Base-by-base conservation (phyloP, 331 rosid species). In the Quercus tomentella region DNA sequence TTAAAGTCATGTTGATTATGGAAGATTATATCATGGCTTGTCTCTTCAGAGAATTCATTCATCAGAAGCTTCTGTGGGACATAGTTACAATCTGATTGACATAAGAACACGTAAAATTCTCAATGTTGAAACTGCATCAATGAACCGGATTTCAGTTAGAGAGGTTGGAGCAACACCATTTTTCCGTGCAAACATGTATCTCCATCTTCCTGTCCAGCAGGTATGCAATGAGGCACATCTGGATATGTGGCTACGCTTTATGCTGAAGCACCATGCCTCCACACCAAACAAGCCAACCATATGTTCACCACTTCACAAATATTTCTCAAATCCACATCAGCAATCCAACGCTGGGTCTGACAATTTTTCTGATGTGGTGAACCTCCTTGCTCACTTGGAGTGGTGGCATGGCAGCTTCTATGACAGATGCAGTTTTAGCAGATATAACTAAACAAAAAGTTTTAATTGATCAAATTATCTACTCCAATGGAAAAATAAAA, bases 61-160 rank as follows among this genome's bases (percentile, higher is more conserved):
- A 10, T 82, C 90, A 22, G 88, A 89, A 65, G 82, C 88, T 55
- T 93, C 98, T 3, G 77, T 80, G 52, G 98, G 99, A 35, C 98
- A 96, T 80, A 90, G 90, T 76, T 92, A 93, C 75, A 96, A 91
- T 80, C 83, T 93, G 75, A 91, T 91, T 18, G 94, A 93, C 78
- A 81, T 80, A 7, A 84, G 84, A 56, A 85, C 84, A 1, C 88
- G 92, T 6, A 83, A 83, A 82, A 90, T 91, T 54, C 25, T 88
- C 68, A 93, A 92, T 1, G 91, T 90, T 57, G 99, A 96, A 86
- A 91, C 97, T 14, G 89, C 94, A 6, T 93, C 98, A 0, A 83
- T 79, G 80, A 88, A 84, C 21, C 81, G 91, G 17, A 70, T 84
- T 83, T 93, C 94, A 18, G 76, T 88, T 52, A 74, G 73, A 51